phyloP scores from a whole-genome alignment of 441 rosid genomes.

The Adansonia gregorii region DNA sequence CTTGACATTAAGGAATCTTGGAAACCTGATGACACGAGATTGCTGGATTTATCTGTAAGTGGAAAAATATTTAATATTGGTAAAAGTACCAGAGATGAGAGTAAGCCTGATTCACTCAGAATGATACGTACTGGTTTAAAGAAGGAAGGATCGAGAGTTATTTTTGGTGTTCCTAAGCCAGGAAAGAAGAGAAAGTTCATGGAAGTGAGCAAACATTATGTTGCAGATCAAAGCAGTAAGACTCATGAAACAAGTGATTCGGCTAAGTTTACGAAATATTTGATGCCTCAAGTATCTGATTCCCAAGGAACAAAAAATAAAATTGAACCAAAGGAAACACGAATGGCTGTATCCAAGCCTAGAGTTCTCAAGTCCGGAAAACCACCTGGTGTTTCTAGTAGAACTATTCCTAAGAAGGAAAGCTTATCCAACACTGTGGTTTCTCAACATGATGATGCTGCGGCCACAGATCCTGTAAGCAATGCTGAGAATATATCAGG shows the following conservation, averaged over 20 bases:
- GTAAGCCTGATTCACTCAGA: constrained; percentile 54
- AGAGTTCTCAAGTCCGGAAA: constrained; percentile 64
- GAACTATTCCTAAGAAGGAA: constrained; percentile 56
- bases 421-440: constrained; percentile 39
- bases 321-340: constrained; percentile 63
- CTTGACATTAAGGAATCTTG: constrained; percentile 40
- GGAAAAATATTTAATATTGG: constrained; percentile 77
- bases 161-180: constrained; percentile 95
- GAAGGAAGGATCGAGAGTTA: constrained; percentile 80
- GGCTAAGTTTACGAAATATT: constrained; percentile 59
- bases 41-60: constrained; percentile 55
- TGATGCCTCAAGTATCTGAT: constrained; percentile 71
- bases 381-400: constrained; percentile 50
- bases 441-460: constrained; percentile 44
- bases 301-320: constrained; percentile 66
- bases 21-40: constrained; percentile 56
- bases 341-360: constrained; percentile 53
- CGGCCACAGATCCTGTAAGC: constrained; percentile 39
- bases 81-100: constrained; percentile 53
- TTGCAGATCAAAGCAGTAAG: constrained; percentile 55
- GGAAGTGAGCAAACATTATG: constrained; percentile 97
- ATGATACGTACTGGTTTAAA: constrained; percentile 74
- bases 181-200: constrained; percentile 97
- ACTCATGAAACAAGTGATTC: constrained; percentile 60
- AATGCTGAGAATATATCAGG: constrained; percentile 44